Evolutionary conservation across 164 flowering plant species (phyloP).

Genomic region (Vitis labrusca): DNA sequence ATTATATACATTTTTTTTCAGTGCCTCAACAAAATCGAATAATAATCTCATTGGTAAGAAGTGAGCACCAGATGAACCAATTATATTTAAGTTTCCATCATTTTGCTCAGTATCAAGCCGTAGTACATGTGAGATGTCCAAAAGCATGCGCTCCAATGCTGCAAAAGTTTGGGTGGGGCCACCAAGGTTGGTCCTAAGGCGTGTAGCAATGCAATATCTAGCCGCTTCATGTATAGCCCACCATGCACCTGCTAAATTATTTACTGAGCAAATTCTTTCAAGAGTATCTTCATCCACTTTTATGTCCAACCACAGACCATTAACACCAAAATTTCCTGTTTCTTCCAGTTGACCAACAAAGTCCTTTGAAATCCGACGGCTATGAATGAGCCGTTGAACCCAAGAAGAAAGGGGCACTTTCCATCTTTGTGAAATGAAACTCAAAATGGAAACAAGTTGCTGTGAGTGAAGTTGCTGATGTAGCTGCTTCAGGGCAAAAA

Average conservation of each 20-base stretch:
- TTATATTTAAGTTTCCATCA: conserved; percentile 67
- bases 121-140: conserved; percentile 73
- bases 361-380: conserved; percentile 47
- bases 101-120: conserved; percentile 73
- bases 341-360: conserved; percentile 50
- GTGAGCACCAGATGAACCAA: conserved; percentile 71
- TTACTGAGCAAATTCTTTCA: conserved; percentile 62
- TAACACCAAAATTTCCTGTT: conserved; percentile 29
- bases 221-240: conserved; percentile 98
- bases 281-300: conserved; percentile 59
- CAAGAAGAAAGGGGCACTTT: conserved; percentile 89
- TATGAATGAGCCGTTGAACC: conserved; percentile 78
- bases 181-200: conserved; percentile 95
- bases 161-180: conserved; percentile 99
- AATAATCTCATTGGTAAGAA: conserved; percentile 87
- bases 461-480: conserved; percentile 72
- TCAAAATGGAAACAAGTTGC: conserved; percentile 83
- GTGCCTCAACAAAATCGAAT: conserved; percentile 89
- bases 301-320: conserved; percentile 48
- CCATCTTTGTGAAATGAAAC: conserved; percentile 93
- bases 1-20: conserved; percentile 91
- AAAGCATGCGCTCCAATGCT: conserved; percentile 93
- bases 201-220: conserved; percentile 70
- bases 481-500: conserved; percentile 77
- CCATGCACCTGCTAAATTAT: conserved; percentile 82